phyloP scores from a whole-genome alignment of 345 rosid genomes.

The Tarenaya hassleriana region DNA sequence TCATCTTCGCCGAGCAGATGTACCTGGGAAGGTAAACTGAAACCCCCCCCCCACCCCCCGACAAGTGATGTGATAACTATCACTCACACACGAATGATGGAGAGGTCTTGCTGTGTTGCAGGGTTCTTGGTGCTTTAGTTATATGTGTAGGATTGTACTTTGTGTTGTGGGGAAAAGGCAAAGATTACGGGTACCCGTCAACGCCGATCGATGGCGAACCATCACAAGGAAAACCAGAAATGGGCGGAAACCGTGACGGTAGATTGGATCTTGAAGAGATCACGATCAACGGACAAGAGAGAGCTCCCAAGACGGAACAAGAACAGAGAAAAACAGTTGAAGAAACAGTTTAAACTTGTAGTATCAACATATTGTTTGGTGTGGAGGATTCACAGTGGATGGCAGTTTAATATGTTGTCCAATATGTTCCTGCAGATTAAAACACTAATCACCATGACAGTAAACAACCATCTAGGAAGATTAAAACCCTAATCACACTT shows the following conservation, averaged over 20 bases:
- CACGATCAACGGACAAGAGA: constrained; percentile 18
- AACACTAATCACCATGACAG: no score
- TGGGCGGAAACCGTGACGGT: constrained; percentile 18
- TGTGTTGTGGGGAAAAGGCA: constrained; percentile 82
- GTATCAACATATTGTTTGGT: background rate
- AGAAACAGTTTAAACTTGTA: constrained; percentile 14
- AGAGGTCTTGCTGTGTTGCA: constrained; percentile 20
- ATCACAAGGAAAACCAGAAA: constrained; percentile 24
- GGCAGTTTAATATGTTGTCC: background rate
- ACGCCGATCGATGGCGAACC: constrained; percentile 22
- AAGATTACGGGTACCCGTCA: constrained; percentile 44
- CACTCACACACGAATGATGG: no score
- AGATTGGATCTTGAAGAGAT: constrained; percentile 28
- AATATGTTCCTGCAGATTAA: no score
- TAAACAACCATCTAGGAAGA: no score
- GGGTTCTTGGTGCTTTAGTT: constrained; percentile 72
- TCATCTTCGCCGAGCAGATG: no score
- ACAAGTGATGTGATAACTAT: no score
- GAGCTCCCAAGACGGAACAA: constrained; percentile 8
- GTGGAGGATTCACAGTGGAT: constrained; percentile 1
- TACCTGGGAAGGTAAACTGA: no score
- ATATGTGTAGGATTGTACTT: constrained; percentile 73
- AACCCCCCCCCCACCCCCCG: no score
- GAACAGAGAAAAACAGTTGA: constrained; percentile 17
- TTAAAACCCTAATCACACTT: no score